Conservation (phyloP, 345 rosid genomes). For the Brassica carinata region DNA sequence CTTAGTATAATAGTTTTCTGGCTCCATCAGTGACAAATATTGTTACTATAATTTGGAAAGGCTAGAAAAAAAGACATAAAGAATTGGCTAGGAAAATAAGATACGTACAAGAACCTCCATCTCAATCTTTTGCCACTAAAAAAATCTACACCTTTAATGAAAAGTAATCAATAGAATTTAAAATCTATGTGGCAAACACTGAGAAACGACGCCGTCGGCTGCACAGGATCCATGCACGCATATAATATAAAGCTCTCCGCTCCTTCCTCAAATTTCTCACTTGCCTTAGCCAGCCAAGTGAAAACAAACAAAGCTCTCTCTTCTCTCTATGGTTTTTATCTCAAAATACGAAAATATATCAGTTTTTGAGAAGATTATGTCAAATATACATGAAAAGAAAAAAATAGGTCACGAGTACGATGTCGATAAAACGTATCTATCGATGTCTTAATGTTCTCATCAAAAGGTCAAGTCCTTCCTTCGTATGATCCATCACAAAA, state of each 20-base stretch:
- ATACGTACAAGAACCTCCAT: constrained; percentile 24
- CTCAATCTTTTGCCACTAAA: background rate
- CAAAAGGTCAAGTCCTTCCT: constrained; percentile 28
- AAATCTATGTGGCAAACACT: constrained; percentile 3
- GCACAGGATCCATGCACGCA: constrained; percentile 6
- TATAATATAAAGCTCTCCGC: constrained; percentile 1
- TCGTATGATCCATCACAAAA: background rate
- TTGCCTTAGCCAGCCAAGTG: constrained; percentile 1
- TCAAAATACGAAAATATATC: background rate
- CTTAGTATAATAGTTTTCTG: too few relatives aligned
- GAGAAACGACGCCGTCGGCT: constrained; percentile 29
- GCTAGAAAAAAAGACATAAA: background rate
- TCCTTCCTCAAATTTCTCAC: constrained; percentile 1
- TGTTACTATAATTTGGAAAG: too few relatives aligned
- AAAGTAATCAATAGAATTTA: background rate
- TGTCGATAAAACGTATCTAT: constrained; percentile 34
- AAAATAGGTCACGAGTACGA: background rate
- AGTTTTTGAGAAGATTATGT: background rate
- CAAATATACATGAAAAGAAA: background rate
- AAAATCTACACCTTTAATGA: background rate
- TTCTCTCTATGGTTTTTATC: background rate
- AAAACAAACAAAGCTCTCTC: constrained; percentile 11
- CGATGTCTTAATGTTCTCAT: constrained; percentile 33
- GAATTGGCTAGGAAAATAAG: background rate
- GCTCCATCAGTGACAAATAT: too few relatives aligned